phyloP scores from a whole-genome alignment of 75 land plant genomes.

The Cupressus sempervirens region DNA sequence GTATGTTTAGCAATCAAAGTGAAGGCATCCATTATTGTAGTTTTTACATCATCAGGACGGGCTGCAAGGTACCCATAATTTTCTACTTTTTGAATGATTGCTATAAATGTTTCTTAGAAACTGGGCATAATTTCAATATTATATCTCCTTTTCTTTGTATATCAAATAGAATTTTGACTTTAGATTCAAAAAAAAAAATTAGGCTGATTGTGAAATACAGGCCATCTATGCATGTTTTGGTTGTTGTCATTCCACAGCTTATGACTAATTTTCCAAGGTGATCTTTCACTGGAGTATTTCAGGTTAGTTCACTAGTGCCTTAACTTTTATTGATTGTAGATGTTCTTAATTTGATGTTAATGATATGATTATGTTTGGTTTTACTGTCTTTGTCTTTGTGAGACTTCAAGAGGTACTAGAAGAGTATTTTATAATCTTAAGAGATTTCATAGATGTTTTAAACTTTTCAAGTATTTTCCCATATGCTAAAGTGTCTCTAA shows the following conservation, averaged over 20 bases:
- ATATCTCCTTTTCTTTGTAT: conserved; percentile 19
- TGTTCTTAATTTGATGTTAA: not conserved
- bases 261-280: conserved; percentile 72
- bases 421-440: not conserved
- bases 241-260: conserved; percentile 83
- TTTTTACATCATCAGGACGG: conserved; percentile 89
- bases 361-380: not conserved
- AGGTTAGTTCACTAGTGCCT: not conserved
- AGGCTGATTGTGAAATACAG: conserved; percentile 91
- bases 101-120: too few relatives aligned
- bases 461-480: not conserved
- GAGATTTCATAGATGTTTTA: not conserved
- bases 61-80: too few relatives aligned
- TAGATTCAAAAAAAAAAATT: too few relatives aligned
- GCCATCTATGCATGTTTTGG: conserved; percentile 87
- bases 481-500: not conserved
- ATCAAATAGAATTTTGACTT: not conserved
- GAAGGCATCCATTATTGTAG: conserved; percentile 85
- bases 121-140: too few relatives aligned
- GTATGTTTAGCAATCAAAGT: conserved; percentile 86
- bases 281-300: conserved; percentile 90
- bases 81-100: too few relatives aligned
- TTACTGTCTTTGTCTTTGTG: not conserved
- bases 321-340: not conserved
- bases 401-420: not conserved